Evolutionary conservation across 2,329 filamentous ascomycete species (phyloP).

Genomic region (Ophioceras dolichostomum): DNA sequence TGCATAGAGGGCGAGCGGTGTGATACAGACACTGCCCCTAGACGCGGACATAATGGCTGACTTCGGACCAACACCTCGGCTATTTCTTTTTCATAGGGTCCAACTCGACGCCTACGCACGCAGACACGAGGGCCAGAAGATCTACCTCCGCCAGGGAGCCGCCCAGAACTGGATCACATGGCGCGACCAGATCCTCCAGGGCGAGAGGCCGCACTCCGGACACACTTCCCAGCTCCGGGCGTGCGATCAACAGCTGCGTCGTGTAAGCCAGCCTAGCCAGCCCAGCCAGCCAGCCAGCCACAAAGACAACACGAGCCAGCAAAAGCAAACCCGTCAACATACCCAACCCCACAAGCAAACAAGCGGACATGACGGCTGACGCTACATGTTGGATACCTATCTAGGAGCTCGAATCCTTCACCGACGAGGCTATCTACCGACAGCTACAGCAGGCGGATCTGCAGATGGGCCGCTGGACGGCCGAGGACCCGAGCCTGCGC

Average conservation of each 20-base stretch:
- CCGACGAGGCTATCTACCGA: slow-evolving; percentile 45
- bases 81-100: slow-evolving; percentile 35
- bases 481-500: slow-evolving; percentile 46
- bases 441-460: slow-evolving; percentile 41
- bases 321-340: neutral
- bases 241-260: slow-evolving; percentile 44
- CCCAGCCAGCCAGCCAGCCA: too few relatives aligned
- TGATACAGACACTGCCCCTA: neutral
- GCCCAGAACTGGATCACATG: slow-evolving; percentile 47
- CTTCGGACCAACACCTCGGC: too few relatives aligned
- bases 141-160: slow-evolving; percentile 47
- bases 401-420: slow-evolving; percentile 46
- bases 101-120: slow-evolving; percentile 47
- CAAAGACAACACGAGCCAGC: too few relatives aligned
- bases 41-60: neutral
- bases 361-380: too few relatives aligned
- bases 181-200: slow-evolving; percentile 39
- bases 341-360: slow-evolving; percentile 16
- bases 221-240: slow-evolving; percentile 35
- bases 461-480: slow-evolving; percentile 46
- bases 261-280: too few relatives aligned
- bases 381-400: too few relatives aligned
- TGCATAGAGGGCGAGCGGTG: too few relatives aligned
- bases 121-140: slow-evolving; percentile 52
- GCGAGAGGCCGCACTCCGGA: slow-evolving; percentile 31